Base-by-base conservation (phyloP, 2,329 filamentous ascomycete genomes). In the Alternaria gansuensis region DNA sequence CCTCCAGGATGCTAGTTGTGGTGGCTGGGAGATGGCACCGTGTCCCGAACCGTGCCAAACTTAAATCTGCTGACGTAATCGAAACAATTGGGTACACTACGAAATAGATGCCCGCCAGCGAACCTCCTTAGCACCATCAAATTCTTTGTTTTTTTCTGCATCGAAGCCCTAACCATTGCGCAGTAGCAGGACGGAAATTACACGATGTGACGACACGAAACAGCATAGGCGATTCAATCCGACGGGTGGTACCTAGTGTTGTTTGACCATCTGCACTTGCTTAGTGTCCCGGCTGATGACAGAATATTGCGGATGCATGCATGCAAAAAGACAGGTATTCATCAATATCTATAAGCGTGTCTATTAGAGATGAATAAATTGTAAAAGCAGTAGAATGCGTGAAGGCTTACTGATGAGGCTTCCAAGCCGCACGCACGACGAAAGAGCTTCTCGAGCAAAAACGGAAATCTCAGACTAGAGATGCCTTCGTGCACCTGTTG, bases 221-320 rank as follows among this genome's bases (percentile, higher is more conserved):
- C 50, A 8, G 28, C 29, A 26, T 46, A 48, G 51, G 31, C 51
- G 46, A n/a, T 23, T 44, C 14, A 24, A 13, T 39, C 41, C 29
- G 51, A 46, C 41, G 43, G 51, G 40, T 54, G 33, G 33, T 21
- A 54, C 51, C 34, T 33, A n/a, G 17, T 33, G 14, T 14, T 39
- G 48, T 50, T 26, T 24, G 23, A 39, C 31, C 48, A 50, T 36
- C 48, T 39, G 23, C 34, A 50, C n/a, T 33, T 50, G 48, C 34
- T 24, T 11, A 17, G 14, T 5, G 26, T 45, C 17, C 24, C 34
- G 31, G 48, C 48, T 50, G n/a, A 50, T 50, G 48, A 50, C 48
- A 23, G 23, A 26, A 39, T 21, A 17, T n/a, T 31, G 26, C 48
- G 48, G 34, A 37, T 36, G 24, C 34, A 37, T 37, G 48, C 48